Conservation (phyloP, 179 eudicot species). For the Sideroxylon spinosum region DNA sequence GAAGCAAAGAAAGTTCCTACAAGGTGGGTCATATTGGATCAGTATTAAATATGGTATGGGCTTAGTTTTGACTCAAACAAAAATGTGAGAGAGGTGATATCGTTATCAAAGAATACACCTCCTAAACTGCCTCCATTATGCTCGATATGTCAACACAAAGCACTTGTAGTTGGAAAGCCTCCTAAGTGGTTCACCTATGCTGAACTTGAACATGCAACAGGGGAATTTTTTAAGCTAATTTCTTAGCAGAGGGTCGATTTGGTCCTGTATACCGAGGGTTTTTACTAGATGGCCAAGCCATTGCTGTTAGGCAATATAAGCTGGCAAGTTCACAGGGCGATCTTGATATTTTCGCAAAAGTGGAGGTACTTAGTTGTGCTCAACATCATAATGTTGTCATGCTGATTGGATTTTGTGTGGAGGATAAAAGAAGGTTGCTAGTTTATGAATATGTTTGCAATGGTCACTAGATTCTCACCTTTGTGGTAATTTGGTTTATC, state of each 20-base stretch:
- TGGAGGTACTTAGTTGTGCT: conserved; percentile 94
- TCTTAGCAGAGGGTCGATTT: conserved; percentile 93
- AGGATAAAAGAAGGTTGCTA: conserved; percentile 78
- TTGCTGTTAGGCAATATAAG: conserved; percentile 96
- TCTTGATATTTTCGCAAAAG: conserved; percentile 90
- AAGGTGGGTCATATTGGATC: conserved; percentile 75
- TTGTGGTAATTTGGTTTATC: conserved; percentile 52
- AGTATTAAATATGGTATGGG: conserved; percentile 37
- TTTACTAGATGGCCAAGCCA: conserved; percentile 77
- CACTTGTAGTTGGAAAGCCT: conserved; percentile 92
- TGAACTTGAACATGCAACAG: conserved; percentile 84
- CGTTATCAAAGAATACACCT: conserved; percentile 61
- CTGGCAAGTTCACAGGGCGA: conserved; percentile 97
- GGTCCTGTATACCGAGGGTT: conserved; percentile 91
- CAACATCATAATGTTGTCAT: conserved; percentile 98
- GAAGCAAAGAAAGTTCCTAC: conserved; percentile 60
- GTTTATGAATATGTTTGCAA: conserved; percentile 96
- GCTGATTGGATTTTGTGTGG: conserved; percentile 92
- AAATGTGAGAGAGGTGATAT: conserved; percentile 72
- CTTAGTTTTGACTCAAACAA: too few species aligned
- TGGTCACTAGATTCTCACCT: conserved; percentile 87
- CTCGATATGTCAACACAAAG: conserved; percentile 87
- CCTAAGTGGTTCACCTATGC: conserved; percentile 90
- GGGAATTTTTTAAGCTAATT: conserved; percentile 87
- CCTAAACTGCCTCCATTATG: conserved; percentile 88